phyloP scores from a whole-genome alignment of 2,329 filamentous ascomycete species.

The Claviceps arundinis region DNA sequence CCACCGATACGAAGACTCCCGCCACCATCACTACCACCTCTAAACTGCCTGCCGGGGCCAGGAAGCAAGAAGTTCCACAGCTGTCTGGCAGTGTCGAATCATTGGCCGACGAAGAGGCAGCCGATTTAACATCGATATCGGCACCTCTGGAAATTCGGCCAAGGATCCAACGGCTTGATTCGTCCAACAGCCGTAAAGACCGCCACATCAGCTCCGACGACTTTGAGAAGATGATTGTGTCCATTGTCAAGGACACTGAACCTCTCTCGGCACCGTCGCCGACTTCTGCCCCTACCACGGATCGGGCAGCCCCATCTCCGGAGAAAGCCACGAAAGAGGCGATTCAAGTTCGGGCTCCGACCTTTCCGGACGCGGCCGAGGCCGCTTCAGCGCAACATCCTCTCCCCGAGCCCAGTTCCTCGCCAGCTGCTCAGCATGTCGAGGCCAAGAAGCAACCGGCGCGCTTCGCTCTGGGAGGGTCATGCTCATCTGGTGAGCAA shows the following conservation, averaged over 20 bases:
- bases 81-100: slow-evolving; percentile 70
- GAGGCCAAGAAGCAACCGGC: slow-evolving; percentile 47
- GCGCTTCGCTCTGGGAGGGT: slow-evolving; percentile 63
- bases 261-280: slow-evolving; percentile 32
- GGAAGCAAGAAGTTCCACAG: slow-evolving; percentile 48
- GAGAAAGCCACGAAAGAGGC: slow-evolving; percentile 13
- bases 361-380: slow-evolving; percentile 34
- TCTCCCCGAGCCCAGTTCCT: slow-evolving; percentile 48
- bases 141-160: slow-evolving; percentile 51
- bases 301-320: no score
- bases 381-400: slow-evolving; percentile 34
- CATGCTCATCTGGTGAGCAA: slow-evolving; percentile 58
- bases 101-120: slow-evolving; percentile 51
- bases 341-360: slow-evolving; percentile 57
- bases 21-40: slow-evolving; percentile 29
- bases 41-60: slow-evolving; percentile 30
- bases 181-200: slow-evolving; percentile 60
- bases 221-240: slow-evolving; percentile 85
- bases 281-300: slow-evolving; percentile 11
- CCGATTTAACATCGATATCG: slow-evolving; percentile 42
- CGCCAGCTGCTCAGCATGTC: slow-evolving; percentile 51
- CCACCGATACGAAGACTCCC: slow-evolving; percentile 9
- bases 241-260: slow-evolving; percentile 77
- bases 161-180: slow-evolving; percentile 58
- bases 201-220: slow-evolving; percentile 88